Conservation (phyloP, 306 rosid species). For the Urtica urens region DNA sequence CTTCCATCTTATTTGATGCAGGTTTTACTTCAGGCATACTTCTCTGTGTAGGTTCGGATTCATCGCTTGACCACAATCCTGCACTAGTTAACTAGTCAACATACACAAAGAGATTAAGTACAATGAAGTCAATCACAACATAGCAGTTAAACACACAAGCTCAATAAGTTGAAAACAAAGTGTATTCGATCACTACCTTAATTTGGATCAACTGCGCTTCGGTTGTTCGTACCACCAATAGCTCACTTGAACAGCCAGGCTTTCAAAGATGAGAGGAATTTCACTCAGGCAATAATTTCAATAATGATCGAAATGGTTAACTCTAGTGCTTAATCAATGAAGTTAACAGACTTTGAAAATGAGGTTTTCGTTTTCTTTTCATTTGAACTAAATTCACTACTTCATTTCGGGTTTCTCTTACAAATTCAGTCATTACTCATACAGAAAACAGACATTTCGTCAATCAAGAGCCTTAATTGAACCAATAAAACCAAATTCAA, state of each 20-base stretch:
- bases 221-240: constrained; percentile 45
- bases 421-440: no score
- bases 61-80: constrained; percentile 73
- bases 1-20: constrained; percentile 32
- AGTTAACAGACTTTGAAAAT: no score
- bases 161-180: constrained; percentile 4
- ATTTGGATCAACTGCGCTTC: constrained; percentile 85
- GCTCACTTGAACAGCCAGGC: constrained; percentile 99
- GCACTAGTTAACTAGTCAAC: constrained; percentile 55
- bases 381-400: no score
- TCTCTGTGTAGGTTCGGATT: constrained; percentile 33
- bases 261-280: constrained; percentile 26
- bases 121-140: constrained; percentile 11
- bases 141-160: background rate
- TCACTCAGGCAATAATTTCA: no score
- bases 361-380: no score
- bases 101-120: background rate
- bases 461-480: no score
- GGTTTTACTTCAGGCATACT: constrained; percentile 28
- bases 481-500: no score
- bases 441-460: no score
- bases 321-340: no score
- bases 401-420: no score
- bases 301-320: no score
- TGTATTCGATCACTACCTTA: constrained; percentile 43